phyloP scores from a whole-genome alignment of 2,329 filamentous ascomycete species.

The Cylindrodendrum hubeiense region DNA sequence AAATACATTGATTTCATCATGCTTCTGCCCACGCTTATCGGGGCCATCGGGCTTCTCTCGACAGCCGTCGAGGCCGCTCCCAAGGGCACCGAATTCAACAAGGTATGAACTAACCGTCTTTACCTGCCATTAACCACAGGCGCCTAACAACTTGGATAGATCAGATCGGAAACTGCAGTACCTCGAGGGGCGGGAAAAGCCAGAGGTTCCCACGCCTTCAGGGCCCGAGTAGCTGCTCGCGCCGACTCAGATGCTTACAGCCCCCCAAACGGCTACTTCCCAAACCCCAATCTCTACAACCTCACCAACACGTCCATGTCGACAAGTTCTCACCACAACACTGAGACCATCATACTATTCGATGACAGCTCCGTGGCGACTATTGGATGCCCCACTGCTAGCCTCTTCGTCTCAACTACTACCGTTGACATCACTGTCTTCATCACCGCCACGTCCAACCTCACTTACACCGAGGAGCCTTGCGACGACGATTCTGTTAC shows the following conservation, averaged over 20 bases:
- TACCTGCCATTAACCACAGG: not conserved
- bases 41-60: conserved; percentile 43
- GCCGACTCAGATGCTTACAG: not conserved
- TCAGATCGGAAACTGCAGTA: not conserved
- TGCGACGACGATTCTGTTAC: conserved; percentile 29
- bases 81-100: conserved; percentile 27
- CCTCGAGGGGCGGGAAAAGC: not conserved
- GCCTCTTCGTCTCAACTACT: conserved; percentile 45
- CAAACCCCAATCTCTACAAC: not conserved
- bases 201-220: conserved; percentile 5
- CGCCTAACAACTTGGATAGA: conserved; percentile 26
- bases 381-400: conserved; percentile 39
- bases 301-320: conserved; percentile 32
- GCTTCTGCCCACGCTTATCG: conserved; percentile 40
- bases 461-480: conserved; percentile 30
- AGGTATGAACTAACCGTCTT: conserved; percentile 27
- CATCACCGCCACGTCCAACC: conserved; percentile 46
- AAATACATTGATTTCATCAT: conserved; percentile 30
- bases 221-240: conserved; percentile 17
- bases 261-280: conserved; percentile 13
- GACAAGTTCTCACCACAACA: conserved; percentile 7
- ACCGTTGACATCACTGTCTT: conserved; percentile 52
- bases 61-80: conserved; percentile 44
- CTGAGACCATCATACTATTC: not conserved
- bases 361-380: conserved; percentile 18